Evolutionary conservation across 1,284 basidiomycete species (phyloP).

Genomic region (Cutaneotrichosporon sp.): DNA sequence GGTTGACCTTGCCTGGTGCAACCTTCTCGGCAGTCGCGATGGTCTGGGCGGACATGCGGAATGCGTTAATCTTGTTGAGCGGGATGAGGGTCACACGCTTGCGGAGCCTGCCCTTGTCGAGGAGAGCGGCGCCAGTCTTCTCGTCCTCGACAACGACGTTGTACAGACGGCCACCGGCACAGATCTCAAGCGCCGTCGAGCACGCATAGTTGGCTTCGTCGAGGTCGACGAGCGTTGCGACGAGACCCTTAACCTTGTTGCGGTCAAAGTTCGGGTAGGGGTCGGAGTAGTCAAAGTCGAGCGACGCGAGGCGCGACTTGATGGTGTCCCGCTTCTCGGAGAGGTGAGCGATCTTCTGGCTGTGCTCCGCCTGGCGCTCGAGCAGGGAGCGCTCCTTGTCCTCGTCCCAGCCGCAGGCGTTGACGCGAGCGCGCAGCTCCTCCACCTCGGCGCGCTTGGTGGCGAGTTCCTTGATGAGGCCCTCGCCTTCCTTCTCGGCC

Average conservation of each 20-base stretch:
- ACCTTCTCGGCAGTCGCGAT: slow-evolving; percentile 70
- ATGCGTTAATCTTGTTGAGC: slow-evolving; percentile 83
- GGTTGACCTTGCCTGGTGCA: slow-evolving; percentile 79
- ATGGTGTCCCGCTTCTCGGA: slow-evolving; percentile 75
- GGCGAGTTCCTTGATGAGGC: slow-evolving; percentile 66
- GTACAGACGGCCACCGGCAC: slow-evolving; percentile 88
- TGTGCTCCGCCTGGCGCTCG: slow-evolving; percentile 61
- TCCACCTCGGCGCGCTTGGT: slow-evolving; percentile 65
- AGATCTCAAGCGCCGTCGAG: slow-evolving; percentile 89
- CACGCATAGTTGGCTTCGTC: slow-evolving; percentile 70
- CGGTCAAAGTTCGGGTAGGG: slow-evolving; percentile 84
- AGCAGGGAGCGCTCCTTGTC: slow-evolving; percentile 73
- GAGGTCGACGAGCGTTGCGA: slow-evolving; percentile 81
- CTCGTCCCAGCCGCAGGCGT: slow-evolving; percentile 73
- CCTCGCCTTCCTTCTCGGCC: slow-evolving; percentile 80
- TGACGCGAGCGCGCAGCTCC: slow-evolving; percentile 60
- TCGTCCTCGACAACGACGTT: slow-evolving; percentile 94
- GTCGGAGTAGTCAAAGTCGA: slow-evolving; percentile 81
- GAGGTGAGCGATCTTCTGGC: slow-evolving; percentile 62
- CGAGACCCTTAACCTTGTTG: slow-evolving; percentile 85
- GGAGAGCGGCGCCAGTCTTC: slow-evolving; percentile 78
- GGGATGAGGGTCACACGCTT: slow-evolving; percentile 94
- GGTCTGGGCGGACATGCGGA: slow-evolving; percentile 70
- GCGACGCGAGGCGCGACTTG: slow-evolving; percentile 66
- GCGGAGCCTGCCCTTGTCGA: slow-evolving; percentile 75